Evolutionary conservation across 495 filamentous ascomycete species (phyloP).

Genomic region (Podospora sp.): DNA sequence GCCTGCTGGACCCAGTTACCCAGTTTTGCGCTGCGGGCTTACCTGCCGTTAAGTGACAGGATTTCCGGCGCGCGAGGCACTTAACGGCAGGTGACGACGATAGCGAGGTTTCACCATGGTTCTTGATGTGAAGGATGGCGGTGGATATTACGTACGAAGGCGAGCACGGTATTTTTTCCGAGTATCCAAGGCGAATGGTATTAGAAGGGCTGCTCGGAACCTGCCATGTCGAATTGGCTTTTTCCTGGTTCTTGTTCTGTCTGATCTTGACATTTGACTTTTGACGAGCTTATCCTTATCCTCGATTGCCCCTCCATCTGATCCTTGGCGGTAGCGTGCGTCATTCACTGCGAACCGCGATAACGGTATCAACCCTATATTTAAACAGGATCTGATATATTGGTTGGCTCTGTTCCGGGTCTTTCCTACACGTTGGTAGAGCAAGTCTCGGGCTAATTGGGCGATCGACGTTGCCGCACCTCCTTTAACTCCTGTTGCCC

Average conservation of each 20-base stretch:
- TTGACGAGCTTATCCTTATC: too few relatives aligned
- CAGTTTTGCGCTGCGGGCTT: too few relatives aligned
- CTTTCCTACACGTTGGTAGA: not conserved
- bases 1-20: not conserved
- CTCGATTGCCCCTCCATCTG: too few relatives aligned
- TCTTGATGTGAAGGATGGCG: not conserved
- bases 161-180: not conserved
- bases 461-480: not conserved
- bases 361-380: not conserved
- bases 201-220: too few relatives aligned
- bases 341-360: not conserved
- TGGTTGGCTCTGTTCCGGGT: not conserved
- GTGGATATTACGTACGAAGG: not conserved
- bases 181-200: too few relatives aligned
- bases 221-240: too few relatives aligned
- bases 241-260: too few relatives aligned
- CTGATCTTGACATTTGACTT: too few relatives aligned
- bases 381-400: not conserved
- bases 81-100: slow-evolving; percentile 14
- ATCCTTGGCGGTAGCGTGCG: too few relatives aligned
- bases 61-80: slow-evolving; percentile 2
- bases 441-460: not conserved
- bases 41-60: slow-evolving; percentile 15
- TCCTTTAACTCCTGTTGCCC: not conserved
- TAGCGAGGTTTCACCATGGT: not conserved